Evolutionary conservation across 1,284 basidiomycete genomes (phyloP).

Genomic region (Cystobasidiaceae sp.): DNA sequence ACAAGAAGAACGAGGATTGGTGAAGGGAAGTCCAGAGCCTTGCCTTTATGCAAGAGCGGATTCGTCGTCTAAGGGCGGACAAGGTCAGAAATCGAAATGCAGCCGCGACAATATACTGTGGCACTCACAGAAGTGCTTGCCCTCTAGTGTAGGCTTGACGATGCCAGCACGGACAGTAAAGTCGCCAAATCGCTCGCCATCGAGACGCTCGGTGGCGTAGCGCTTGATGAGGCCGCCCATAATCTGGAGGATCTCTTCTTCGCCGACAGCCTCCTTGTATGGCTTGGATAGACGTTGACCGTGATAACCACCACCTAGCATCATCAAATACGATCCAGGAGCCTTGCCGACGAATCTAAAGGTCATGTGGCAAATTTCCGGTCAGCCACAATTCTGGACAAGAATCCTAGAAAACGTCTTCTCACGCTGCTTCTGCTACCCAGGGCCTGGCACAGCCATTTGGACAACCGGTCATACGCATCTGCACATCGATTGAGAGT

Average conservation of each 20-base stretch:
- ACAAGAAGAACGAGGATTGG: too few species aligned
- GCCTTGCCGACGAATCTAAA: slow-evolving; percentile 83
- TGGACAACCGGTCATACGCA: slow-evolving; percentile 67
- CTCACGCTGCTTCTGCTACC: slow-evolving; percentile 76
- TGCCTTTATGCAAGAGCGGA: slow-evolving; percentile 14
- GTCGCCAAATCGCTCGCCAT: slow-evolving; percentile 94
- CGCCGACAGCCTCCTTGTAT: slow-evolving; percentile 74
- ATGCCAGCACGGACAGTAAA: slow-evolving; percentile 63
- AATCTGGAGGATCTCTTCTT: slow-evolving; percentile 88
- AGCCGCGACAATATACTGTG: background rate
- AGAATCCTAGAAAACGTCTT: background rate
- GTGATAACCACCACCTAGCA: slow-evolving; percentile 89
- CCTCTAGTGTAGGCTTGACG: slow-evolving; percentile 36
- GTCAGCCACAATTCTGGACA: background rate
- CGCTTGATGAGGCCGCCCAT: slow-evolving; percentile 86
- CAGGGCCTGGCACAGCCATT: slow-evolving; percentile 95
- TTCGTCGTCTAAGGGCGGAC: slow-evolving; percentile 17
- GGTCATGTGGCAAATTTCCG: background rate
- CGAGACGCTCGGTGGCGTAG: slow-evolving; percentile 78
- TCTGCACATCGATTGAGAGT: background rate
- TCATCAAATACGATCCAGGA: slow-evolving; percentile 86
- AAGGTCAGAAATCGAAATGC: background rate
- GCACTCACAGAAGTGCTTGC: slow-evolving; percentile 39
- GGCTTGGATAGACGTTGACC: slow-evolving; percentile 93
- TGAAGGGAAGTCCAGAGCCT: too few species aligned